Evolutionary conservation across 805 yeast species (phyloP), one percentile per base, ranked within the genome.

Genomic region (Hanseniaspora lindneri): DNA sequence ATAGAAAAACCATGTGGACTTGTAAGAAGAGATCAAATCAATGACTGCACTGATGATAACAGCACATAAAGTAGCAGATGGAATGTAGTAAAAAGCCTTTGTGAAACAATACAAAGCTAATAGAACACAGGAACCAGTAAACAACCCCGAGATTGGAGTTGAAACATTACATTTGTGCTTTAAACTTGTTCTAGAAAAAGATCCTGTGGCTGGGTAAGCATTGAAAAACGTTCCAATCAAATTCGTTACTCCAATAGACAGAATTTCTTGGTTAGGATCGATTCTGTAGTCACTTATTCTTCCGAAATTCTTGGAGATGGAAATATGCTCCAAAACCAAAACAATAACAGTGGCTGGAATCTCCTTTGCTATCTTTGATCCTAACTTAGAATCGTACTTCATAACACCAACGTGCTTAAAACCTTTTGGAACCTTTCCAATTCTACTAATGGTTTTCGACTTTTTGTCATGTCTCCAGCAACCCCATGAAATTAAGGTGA

Each of bases 141-240:
- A 83, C 36, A 86, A 72, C 67, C 96, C 95, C 39, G 95, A 94
- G 52, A 88, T 69, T 30, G 96, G 96, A 19, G 96, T 88, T 60
- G 87, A 76, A 40, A 88, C 96, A 62, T 95, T 94, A 73, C 95
- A 88, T 66, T 88, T 88, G 44, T 94, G 80, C 67, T 89, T 88
- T 58, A 88, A 73, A 7, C 96, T 96, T 39, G 95, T 83, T 70
- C 96, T 80, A 17, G 94, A 83, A 65, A 88, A 88, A 1, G 96
- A 88, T 40, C 96, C 96, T 4, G 96, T 88, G 7, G 95, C 87
- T 8, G 96, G 96, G 63, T 88, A 88, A 7, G 96, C 95, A 59
- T 77, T 74, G 75, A 88, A 88, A 61, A 87, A 85, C 19, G 95
- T 85, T 56, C 96, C 96, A 56, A 88, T 72, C 62, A 88, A 72